Evolutionary conservation across 2,329 filamentous ascomycete species (phyloP), one percentile per base, ranked within the genome.

Genomic region (Magnaporthiopsis rhizophila): DNA sequence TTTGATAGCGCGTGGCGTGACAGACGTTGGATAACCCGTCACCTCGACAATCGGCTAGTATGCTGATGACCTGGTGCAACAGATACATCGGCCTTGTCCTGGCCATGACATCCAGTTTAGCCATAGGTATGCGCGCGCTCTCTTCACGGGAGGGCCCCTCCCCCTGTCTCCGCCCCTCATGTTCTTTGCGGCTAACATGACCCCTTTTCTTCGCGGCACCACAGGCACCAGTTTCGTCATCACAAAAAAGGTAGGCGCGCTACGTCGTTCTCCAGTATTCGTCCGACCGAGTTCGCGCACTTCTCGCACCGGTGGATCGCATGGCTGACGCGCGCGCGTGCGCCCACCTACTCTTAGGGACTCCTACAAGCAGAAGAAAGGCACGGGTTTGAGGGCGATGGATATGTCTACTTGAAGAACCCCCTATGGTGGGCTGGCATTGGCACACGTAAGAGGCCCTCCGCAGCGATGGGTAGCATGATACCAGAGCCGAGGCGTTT

Each of bases 371-470:
- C 92, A 68, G 91, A 91, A 73, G 89, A 96, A 77, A 86, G 87
- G 71, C 93, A 97, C 79, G 96, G 95, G 61, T 99, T 98, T 74
- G 92, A 97, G 75, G 95, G 96, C 70, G 95, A 98, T 71, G 95
- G 95, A 65, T 99, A 91, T 76, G 89, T 92, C 74, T 99, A 99
- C 77, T 78, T 99, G 65, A 91, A 89, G 75, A 98, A 91, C 75
- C 93, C 94, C n/a, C 83, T 94, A 71, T 99, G 95, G 95, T 99
- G 95, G 95, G 91, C 86, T 65, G 95, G 95, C 69, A 97, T 98
- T 70, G 80, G 89, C 69, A 96, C 92, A 73, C 86, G 92, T 96
- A 83, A 77, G 89, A 67, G 15, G 9, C 18, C 32, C 50, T 30
- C 64, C 61, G 56, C 57, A 6, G 15, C 15, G 30, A 30, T 24